Evolutionary conservation across 495 filamentous ascomycete genomes (phyloP).

Genomic region (Lasiosphaeria miniovina): DNA sequence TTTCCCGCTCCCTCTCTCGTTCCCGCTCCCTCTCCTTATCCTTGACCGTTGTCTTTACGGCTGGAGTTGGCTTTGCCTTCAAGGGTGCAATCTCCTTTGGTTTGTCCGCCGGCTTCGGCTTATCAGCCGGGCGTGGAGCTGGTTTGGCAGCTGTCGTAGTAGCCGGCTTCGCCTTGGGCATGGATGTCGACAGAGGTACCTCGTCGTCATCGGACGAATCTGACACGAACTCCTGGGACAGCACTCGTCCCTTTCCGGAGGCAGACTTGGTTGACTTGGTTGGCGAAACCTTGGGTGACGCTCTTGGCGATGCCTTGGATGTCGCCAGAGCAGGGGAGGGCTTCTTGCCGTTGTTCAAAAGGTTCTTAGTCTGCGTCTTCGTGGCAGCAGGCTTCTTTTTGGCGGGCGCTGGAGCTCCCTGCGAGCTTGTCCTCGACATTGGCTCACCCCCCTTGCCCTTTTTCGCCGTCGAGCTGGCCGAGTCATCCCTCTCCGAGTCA

Average conservation of each 20-base stretch:
- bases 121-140: slow-evolving; percentile 35
- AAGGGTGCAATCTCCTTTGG: neutral
- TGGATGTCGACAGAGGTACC: slow-evolving; percentile 34
- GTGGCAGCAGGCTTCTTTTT: slow-evolving; percentile 62
- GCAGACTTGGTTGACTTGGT: slow-evolving; percentile 28
- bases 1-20: slow-evolving; percentile 19
- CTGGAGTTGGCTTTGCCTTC: slow-evolving; percentile 1
- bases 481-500: slow-evolving; percentile 46
- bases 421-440: slow-evolving; percentile 54
- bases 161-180: slow-evolving; percentile 35
- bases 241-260: slow-evolving; percentile 20
- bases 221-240: slow-evolving; percentile 69
- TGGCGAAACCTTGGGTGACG: slow-evolving; percentile 34
- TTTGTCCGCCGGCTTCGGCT: slow-evolving; percentile 28
- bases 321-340: slow-evolving; percentile 15
- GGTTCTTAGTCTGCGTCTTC: slow-evolving; percentile 59
- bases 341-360: slow-evolving; percentile 56
- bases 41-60: slow-evolving; percentile 2
- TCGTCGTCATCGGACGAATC: slow-evolving; percentile 68
- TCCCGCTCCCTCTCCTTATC: slow-evolving; percentile 16
- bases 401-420: slow-evolving; percentile 22
- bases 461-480: slow-evolving; percentile 22
- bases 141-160: slow-evolving; percentile 28
- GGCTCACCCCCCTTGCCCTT: slow-evolving; percentile 47
- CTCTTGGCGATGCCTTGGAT: slow-evolving; percentile 23